These are phyloP conservation scores for Pouteria campechiana DNA, from an alignment of 179 eudicot species.

Conservation along the genomic window DNA sequence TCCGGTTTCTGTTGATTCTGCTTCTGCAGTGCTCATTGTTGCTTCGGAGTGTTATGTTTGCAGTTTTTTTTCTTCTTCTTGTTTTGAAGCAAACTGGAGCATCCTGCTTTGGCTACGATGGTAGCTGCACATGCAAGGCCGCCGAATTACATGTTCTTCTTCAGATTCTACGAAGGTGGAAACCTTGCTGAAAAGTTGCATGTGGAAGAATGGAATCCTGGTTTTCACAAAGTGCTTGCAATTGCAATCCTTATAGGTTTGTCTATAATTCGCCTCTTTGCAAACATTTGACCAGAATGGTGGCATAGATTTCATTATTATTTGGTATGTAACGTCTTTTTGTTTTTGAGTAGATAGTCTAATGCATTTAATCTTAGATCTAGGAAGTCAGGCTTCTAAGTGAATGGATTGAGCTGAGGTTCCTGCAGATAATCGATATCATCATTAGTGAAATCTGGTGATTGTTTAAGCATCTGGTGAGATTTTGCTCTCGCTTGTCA, in stretches of 20 bases:
- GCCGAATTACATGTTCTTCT: constrained; percentile 93
- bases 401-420: too few relatives aligned
- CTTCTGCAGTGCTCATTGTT: not conserved
- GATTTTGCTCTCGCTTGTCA: too few relatives aligned
- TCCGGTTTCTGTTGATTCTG: not conserved
- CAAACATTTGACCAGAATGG: too few relatives aligned
- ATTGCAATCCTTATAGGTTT: constrained; percentile 55
- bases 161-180: constrained; percentile 50
- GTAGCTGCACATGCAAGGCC: constrained; percentile 92
- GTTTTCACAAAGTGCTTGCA: constrained; percentile 37
- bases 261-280: not conserved
- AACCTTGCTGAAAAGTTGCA: constrained; percentile 77
- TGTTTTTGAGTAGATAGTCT: too few relatives aligned
- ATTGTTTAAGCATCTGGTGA: too few relatives aligned
- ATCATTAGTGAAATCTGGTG: too few relatives aligned
- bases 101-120: constrained; percentile 64
- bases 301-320: too few relatives aligned
- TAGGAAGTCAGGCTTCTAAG: too few relatives aligned
- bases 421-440: too few relatives aligned
- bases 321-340: too few relatives aligned
- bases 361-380: too few relatives aligned
- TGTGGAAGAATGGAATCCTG: constrained; percentile 82
- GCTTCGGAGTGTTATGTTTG: not conserved
- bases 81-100: constrained; percentile 76
- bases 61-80: not conserved